Conservation (phyloP, 257 asterid species). For the Solanum piurae region DNA sequence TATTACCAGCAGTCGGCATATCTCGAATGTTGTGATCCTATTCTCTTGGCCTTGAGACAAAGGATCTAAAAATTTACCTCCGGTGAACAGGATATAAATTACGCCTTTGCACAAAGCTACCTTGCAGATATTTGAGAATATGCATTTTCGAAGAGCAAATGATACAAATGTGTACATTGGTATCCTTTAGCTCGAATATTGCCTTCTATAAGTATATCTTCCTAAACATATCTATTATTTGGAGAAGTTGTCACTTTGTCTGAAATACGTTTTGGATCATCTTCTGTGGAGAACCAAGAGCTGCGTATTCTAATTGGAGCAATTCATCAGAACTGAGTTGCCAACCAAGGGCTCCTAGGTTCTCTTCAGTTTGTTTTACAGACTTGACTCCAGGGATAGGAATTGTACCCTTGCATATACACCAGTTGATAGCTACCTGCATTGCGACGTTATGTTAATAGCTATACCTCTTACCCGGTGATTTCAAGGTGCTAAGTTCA, state of each 20-base stretch:
- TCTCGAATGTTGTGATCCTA: neutral
- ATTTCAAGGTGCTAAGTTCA: neutral
- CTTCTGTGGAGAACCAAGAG: slow-evolving; percentile 53
- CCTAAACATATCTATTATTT: neutral
- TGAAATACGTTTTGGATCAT: slow-evolving; percentile 91
- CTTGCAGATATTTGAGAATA: neutral
- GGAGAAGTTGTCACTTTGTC: slow-evolving; percentile 26
- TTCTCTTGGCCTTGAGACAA: neutral
- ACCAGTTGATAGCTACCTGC: slow-evolving; percentile 95
- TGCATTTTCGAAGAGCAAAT: neutral
- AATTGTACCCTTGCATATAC: slow-evolving; percentile 73
- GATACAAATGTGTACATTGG: neutral
- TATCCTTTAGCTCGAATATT: neutral
- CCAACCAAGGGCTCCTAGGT: slow-evolving; percentile 97
- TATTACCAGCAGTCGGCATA: neutral
- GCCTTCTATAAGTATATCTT: neutral
- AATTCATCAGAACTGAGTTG: slow-evolving; percentile 58
- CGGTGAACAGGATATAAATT: neutral
- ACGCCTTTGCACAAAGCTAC: neutral
- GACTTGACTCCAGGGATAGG: slow-evolving; percentile 91
- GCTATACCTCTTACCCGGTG: neutral
- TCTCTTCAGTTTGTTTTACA: slow-evolving; percentile 64
- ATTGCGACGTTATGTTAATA: neutral
- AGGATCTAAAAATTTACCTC: neutral
- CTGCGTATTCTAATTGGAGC: slow-evolving; percentile 54